Base-by-base conservation (phyloP, 805 yeast species). In the Ogataea corticis region DNA sequence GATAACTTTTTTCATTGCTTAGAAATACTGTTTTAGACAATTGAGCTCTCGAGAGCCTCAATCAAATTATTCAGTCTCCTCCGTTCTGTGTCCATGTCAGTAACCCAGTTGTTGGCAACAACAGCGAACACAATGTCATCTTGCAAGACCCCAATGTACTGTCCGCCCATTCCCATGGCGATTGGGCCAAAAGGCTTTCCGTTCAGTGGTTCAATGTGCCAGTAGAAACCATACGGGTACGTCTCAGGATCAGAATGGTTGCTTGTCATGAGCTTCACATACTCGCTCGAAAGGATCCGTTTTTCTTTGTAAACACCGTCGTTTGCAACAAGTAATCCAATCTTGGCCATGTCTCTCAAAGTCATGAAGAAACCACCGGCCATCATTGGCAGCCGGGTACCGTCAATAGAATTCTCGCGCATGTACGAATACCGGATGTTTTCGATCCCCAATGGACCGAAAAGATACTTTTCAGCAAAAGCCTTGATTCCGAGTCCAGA, bases 321-420 rank as follows among this genome's bases (percentile, higher is more conserved):
- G 31, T 38, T 38, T 14, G 29, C 10, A 7, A 38, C 41, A 6
- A 38, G 18, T 12, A 23, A 3, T 7, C 41, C 41, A 13, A 38
- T 16, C 19, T 38, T 38, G 41, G 33, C 41, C 41, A 38, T 29
- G 27, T 38, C 41, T 29, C 12, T 16, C 34, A 38, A 4, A 4
- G 34, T 38, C 41, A 38, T 38, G 28, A 16, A 30, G 9, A 16
- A 4, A 3, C 33, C 34, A 3, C 34, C 41, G 3, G 34, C 27
- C 28, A 17, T 29, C 28, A 38, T 3, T 13, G 41, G 34, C 2
- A 38, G 28, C 13, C 9, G 4, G 3, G 27, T 29, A 3, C 41
- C 41, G 17, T 38, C 41, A 11, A 25, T 14, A 9, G 41, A 38
- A n/a, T 7, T 13, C 12, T 38, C 41, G 5, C 41, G 41, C 16